Evolutionary conservation across 1,284 basidiomycete genomes (phyloP).

Genomic region (Fereydounia khargensis): DNA sequence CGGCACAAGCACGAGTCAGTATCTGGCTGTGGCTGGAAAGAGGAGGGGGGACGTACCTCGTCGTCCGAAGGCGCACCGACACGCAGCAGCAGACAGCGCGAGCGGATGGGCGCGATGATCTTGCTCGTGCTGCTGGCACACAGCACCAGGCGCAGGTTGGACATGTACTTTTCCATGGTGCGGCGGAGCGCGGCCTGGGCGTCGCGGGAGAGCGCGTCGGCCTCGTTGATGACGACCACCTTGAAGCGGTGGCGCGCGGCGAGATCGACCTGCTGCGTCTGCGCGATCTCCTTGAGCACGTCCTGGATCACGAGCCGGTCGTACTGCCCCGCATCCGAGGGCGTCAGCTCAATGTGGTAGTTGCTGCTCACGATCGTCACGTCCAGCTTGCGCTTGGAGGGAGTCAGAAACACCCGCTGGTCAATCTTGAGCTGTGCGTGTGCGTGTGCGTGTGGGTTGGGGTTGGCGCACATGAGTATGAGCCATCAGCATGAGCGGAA

Average conservation of each 20-base stretch:
- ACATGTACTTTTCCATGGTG: constrained; percentile 99
- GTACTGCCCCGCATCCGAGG: constrained; percentile 96
- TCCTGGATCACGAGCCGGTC: constrained; percentile 96
- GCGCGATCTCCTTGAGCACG: constrained; percentile 95
- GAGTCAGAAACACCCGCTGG: constrained; percentile 91
- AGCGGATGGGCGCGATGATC: constrained; percentile 95
- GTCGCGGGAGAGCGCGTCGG: constrained; percentile 88
- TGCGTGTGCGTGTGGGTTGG: too few relatives aligned
- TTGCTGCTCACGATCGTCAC: constrained; percentile 90
- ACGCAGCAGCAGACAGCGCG: constrained; percentile 86
- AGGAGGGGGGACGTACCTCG: constrained; percentile 59
- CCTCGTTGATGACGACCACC: constrained; percentile 98
- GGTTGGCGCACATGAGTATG: background rate
- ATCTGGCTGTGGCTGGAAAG: too few relatives aligned
- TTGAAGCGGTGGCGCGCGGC: constrained; percentile 95
- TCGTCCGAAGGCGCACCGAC: constrained; percentile 80
- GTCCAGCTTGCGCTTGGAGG: constrained; percentile 90
- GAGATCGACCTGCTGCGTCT: constrained; percentile 96
- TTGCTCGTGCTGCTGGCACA: constrained; percentile 96
- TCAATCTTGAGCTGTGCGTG: constrained; percentile 94
- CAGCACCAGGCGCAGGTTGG: constrained; percentile 91
- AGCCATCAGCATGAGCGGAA: background rate
- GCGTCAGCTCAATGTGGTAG: constrained; percentile 96
- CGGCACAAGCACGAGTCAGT: background rate
- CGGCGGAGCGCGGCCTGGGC: constrained; percentile 94